Base-by-base conservation (phyloP, 768 basidiomycete species). In the Termitomyces heimii region DNA sequence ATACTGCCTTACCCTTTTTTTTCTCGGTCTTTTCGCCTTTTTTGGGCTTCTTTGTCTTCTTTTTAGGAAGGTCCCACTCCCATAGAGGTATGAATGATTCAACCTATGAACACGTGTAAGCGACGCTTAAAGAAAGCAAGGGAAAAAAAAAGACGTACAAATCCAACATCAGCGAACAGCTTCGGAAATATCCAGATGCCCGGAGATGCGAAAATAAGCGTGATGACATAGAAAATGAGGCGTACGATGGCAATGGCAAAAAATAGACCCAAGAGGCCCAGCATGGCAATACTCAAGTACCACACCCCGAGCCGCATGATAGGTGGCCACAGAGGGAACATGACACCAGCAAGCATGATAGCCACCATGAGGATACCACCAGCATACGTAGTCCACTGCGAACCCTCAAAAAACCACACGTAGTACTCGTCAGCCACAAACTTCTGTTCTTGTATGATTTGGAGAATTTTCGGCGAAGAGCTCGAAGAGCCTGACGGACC, bases 101-200 rank as follows among this genome's bases (percentile, higher is more conserved):
- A 56, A 99, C 84, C 96, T 98, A 65, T 35, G 7, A 8, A 54
- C 26, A 61, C 32, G 22, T 9, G 18, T 34, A 24, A 29, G 35
- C 47, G n/a, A 3, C 40, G 29, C 43, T 32, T 40, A 20, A 46
- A 57, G 39, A 47, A 57, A 18, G n/a, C n/a, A 34, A 40, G 32
- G 29, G 28, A 51, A 26, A 35, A 31, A 51, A 26, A 35, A 31
- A 46, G 22, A 86, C 96, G 73, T 69, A 99, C 97, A 67, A 98
- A 96, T 71, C 97, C 95, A 55, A 98, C 96, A 66, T 99, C 96
- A 14, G 96, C 97, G 63, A 99, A 98, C 32, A 99, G 75, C 68
- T 96, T 88, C 0, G 97, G 97, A 79, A 98, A 99, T 75, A 98
- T 89, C 97, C 97, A 99, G 48, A 99, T 97, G 43, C 95, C 97